phyloP scores from a whole-genome alignment of 257 asterid species.

The Galeopsis tetrahit region DNA sequence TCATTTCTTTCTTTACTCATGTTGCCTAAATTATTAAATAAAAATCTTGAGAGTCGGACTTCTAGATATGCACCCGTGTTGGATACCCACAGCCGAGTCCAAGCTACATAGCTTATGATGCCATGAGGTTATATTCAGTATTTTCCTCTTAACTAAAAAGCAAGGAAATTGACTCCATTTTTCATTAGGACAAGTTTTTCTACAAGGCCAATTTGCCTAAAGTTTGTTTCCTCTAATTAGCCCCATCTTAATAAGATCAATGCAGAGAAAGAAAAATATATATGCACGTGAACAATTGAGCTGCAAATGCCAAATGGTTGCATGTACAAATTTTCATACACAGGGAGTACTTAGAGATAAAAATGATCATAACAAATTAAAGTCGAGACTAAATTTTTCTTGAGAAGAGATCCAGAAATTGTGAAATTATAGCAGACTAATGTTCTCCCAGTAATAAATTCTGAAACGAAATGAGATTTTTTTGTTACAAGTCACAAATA shows the following conservation, averaged over 20 bases:
- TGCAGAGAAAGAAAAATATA: neutral
- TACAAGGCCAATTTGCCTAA: neutral
- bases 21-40: too few relatives aligned
- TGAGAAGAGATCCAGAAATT: neutral
- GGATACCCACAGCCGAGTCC: too few relatives aligned
- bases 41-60: too few relatives aligned
- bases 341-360: neutral
- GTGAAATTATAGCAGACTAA: neutral
- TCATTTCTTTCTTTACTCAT: too few relatives aligned
- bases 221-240: neutral
- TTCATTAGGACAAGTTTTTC: neutral
- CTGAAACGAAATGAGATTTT: neutral
- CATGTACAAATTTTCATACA: neutral
- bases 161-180: neutral
- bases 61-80: too few relatives aligned
- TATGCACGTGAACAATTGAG: neutral
- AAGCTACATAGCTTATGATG: too few relatives aligned
- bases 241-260: neutral
- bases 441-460: neutral
- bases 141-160: too few relatives aligned
- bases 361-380: neutral
- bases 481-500: neutral
- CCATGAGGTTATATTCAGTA: too few relatives aligned
- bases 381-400: neutral
- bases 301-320: neutral